Percentiles rank a stretch among this genome's conserved stretches.
These are phyloP conservation scores for Globisporangium viniferum DNA, from an alignment of 352 stramenopile species.

Conservation along the genomic window DNA sequence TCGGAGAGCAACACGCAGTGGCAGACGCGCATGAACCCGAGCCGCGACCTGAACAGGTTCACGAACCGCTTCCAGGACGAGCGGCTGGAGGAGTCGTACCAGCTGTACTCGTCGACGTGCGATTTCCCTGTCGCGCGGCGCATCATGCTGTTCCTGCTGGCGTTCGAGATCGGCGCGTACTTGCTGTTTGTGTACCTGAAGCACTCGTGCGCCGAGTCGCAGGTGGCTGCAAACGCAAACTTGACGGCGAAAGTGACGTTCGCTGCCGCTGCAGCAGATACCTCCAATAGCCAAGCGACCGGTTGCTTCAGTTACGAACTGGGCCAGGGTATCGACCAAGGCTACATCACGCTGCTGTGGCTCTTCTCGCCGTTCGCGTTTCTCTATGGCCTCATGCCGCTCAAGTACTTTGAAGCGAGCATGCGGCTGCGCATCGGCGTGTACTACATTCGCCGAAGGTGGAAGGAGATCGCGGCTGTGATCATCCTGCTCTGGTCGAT, in stretches of 20 bases:
- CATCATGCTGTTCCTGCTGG: constrained; percentile 60
- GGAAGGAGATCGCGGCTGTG: constrained; percentile 65
- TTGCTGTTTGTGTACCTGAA: constrained; percentile 47
- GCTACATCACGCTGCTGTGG: constrained; percentile 48
- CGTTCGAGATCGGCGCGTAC: constrained; percentile 52
- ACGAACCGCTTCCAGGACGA: constrained; percentile 75
- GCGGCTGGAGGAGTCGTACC: constrained; percentile 72
- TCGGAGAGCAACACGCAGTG: constrained; percentile 6
- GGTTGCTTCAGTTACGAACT: constrained; percentile 35
- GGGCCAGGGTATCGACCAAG: constrained; percentile 21
- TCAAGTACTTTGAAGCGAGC: constrained; percentile 66
- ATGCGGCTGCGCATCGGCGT: constrained; percentile 68
- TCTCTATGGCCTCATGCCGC: constrained; percentile 54
- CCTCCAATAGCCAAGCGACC: background rate
- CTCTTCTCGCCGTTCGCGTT: constrained; percentile 58
- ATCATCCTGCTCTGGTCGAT: constrained; percentile 71
- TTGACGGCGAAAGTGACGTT: constrained; percentile 1
- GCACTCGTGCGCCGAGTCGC: constrained; percentile 26
- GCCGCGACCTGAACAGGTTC: constrained; percentile 44
- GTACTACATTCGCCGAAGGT: constrained; percentile 71
- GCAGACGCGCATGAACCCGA: constrained; percentile 50
- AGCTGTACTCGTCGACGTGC: constrained; percentile 71
- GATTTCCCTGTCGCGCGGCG: constrained; percentile 56
- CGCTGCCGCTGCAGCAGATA: background rate
- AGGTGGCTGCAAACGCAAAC: background rate